These are phyloP conservation scores for Hypomontagnella monticulosa DNA, from an alignment of 495 filamentous ascomycete genomes.

Conservation along the genomic window DNA sequence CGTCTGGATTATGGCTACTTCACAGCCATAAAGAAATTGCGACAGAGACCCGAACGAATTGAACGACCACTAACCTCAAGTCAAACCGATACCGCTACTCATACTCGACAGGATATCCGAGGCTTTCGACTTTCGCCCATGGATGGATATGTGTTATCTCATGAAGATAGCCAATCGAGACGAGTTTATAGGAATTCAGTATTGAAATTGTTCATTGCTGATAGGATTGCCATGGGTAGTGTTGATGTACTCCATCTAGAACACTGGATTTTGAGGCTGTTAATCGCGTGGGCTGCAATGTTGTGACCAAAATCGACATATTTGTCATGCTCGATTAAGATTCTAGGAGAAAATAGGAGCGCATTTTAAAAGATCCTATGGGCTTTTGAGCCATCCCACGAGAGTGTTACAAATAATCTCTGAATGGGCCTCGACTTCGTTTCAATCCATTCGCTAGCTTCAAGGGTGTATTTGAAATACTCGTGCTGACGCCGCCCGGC, in stretches of 20 bases:
- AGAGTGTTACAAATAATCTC: neutral
- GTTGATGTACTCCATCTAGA: constrained; percentile 42
- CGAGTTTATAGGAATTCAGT: constrained; percentile 45
- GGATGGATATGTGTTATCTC: constrained; percentile 52
- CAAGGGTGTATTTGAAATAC: constrained; percentile 20
- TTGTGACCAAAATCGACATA: constrained; percentile 5
- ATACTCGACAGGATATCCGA: constrained; percentile 45
- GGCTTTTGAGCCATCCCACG: neutral
- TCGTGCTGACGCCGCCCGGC: neutral
- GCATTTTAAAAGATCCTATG: neutral
- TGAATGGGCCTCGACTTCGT: neutral
- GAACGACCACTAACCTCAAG: constrained; percentile 48
- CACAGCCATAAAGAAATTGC: constrained; percentile 50
- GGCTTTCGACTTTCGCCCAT: constrained; percentile 53
- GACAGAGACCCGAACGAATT: constrained; percentile 47
- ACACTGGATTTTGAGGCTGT: constrained; percentile 37
- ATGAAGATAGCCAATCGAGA: constrained; percentile 38
- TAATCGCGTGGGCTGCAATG: constrained; percentile 43
- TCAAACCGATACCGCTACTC: constrained; percentile 7
- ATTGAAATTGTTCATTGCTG: constrained; percentile 50
- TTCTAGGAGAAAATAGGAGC: no score
- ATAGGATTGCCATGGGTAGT: constrained; percentile 46
- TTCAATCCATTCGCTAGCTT: neutral
- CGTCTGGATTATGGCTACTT: constrained; percentile 49
- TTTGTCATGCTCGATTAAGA: neutral